Evolutionary conservation across 2,329 filamentous ascomycete genomes (phyloP), one percentile per base, ranked within the genome.

Genomic region (Alternaria arborescens): DNA sequence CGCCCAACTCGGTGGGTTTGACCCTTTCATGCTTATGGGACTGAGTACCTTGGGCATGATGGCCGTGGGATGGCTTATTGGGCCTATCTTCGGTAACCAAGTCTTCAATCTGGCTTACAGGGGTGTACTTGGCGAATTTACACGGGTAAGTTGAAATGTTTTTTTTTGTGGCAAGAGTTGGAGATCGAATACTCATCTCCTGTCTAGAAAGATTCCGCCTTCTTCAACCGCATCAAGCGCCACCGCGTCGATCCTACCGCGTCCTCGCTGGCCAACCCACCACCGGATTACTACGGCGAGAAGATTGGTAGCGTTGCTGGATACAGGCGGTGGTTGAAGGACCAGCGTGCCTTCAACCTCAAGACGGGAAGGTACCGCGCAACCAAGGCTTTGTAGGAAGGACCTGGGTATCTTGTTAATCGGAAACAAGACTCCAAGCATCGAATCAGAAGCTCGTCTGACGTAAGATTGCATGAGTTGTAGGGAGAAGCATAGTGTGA

Each of bases 231-330:
- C 68, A 92, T 99, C 81, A 95, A 94, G 84, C 92, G 90, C 80
- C 91, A 95, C 82, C 89, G 95, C 26, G 94, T 97, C 63, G 94
- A 99, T 78, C 94, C 95, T 4, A 91, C 89, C 16, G 90, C 91
- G 55, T 96, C 93, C 64, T 97, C 92, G 41, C 89, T 95, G 70
- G 88, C 92, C 53, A 98, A 98, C 82, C 95, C 95, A 18, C 92
- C 97, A 1, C 94, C 94, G 43, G 95, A 99, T 78, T 99, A 97
- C 81, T 99, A 99, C 75, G 95, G 95, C 72, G 95, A 99, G 83
- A 98, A 97, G 86, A 97, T 99, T 72, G 92, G 91, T 52, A 97
- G 93, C 72, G 93, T 98, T 22, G 86, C 89, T 55, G 94, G 92
- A 47, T 99, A 98, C 79, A 85, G 95, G 73, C 90, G 93, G 78